Conservation (phyloP, 345 rosid species). For the Theobroma cacao region DNA sequence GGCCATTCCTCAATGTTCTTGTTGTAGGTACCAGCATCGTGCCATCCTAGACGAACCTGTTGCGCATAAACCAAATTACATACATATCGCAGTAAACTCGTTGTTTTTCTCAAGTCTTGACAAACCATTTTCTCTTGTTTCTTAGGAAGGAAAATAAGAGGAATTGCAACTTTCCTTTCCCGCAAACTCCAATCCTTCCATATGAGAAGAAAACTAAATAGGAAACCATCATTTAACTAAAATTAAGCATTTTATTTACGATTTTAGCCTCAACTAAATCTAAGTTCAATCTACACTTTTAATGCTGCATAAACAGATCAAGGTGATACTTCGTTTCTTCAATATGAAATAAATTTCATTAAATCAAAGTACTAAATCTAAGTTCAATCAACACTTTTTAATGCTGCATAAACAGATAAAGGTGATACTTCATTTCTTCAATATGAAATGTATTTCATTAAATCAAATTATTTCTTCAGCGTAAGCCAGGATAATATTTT, state of each 20-base stretch:
- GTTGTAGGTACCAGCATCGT: conserved; percentile 93
- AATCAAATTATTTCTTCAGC: neutral
- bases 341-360: neutral
- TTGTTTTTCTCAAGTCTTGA: neutral
- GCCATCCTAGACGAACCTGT: conserved; percentile 96
- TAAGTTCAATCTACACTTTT: neutral
- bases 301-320: neutral
- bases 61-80: neutral
- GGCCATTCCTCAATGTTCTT: conserved; percentile 93
- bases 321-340: neutral
- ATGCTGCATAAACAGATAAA: neutral
- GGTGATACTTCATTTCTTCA: neutral
- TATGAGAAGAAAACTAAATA: neutral
- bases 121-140: neutral
- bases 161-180: neutral
- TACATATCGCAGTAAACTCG: too few species aligned
- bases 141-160: neutral
- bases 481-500: neutral
- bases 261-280: neutral
- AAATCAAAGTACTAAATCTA: too few species aligned
- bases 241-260: neutral
- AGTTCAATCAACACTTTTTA: neutral
- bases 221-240: neutral
- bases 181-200: neutral
- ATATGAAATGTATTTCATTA: neutral